phyloP scores from a whole-genome alignment of 2,329 filamentous ascomycete genomes.

The Trichoderma aggressivum region DNA sequence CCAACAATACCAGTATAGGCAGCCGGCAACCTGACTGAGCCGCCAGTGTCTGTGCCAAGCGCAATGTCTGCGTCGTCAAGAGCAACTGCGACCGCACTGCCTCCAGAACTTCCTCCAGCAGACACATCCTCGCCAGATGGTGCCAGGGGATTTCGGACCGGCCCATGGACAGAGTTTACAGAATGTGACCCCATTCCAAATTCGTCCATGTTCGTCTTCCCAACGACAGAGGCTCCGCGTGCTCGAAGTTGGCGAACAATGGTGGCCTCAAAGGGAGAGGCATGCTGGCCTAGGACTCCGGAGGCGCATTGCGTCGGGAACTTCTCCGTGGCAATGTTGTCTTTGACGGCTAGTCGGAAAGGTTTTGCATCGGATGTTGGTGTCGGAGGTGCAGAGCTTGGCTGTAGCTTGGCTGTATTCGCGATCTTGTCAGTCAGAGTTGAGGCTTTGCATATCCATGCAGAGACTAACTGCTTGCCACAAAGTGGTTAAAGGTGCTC shows the following conservation, averaged over 20 bases:
- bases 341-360: constrained; percentile 63
- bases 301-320: constrained; percentile 83
- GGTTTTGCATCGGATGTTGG: constrained; percentile 25
- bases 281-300: constrained; percentile 64
- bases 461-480: constrained; percentile 28
- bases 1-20: constrained; percentile 81
- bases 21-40: constrained; percentile 81
- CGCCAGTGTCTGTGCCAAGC: constrained; percentile 90
- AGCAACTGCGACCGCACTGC: constrained; percentile 82
- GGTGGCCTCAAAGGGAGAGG: constrained; percentile 77
- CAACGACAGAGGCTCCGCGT: constrained; percentile 61
- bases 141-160: constrained; percentile 53
- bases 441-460: not conserved
- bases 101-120: constrained; percentile 87
- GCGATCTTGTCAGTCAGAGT: not conserved
- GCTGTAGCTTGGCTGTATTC: constrained; percentile 20
- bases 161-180: constrained; percentile 62
- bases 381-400: constrained; percentile 19
- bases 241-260: constrained; percentile 66
- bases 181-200: constrained; percentile 95
- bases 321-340: constrained; percentile 67
- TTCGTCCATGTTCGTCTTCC: constrained; percentile 92
- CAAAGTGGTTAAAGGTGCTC: constrained; percentile 38
- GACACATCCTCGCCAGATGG: constrained; percentile 47
- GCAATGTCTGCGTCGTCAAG: constrained; percentile 58